Evolutionary conservation across 2,329 filamentous ascomycete species (phyloP).

Genomic region (Cladosporium colombiae): DNA sequence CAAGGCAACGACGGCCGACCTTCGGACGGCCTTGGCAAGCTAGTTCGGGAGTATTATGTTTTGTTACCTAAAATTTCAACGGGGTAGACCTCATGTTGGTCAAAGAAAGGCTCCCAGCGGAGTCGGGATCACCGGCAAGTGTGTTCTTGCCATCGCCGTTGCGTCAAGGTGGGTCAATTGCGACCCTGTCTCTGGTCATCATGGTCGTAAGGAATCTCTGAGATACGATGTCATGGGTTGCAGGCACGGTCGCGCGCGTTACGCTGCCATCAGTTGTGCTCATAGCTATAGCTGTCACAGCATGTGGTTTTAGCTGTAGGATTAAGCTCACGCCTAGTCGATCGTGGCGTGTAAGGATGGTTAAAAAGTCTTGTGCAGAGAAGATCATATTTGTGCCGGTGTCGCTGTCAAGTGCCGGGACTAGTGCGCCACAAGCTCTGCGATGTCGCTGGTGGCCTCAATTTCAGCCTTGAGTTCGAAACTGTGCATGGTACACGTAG

Average conservation of each 20-base stretch:
- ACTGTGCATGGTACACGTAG: no score
- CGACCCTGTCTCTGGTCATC: neutral
- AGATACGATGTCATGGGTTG: neutral
- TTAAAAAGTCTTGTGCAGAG: constrained; percentile 11
- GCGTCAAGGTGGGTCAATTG: constrained; percentile 1
- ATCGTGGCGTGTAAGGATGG: neutral
- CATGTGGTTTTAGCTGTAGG: constrained; percentile 4
- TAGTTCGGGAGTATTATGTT: constrained; percentile 16
- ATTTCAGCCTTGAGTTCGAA: neutral
- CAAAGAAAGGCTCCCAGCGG: constrained; percentile 15
- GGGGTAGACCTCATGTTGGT: constrained; percentile 15
- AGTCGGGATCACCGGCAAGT: constrained; percentile 10
- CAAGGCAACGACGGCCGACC: constrained; percentile 6
- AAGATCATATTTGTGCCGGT: neutral
- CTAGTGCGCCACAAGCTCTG: constrained; percentile 5
- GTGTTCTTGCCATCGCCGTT: constrained; percentile 8
- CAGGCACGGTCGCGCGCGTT: neutral
- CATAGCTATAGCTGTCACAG: neutral
- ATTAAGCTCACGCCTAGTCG: constrained; percentile 9
- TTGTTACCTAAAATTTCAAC: constrained; percentile 19
- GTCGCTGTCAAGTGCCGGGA: neutral
- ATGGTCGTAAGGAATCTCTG: constrained; percentile 2
- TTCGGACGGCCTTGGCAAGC: constrained; percentile 16
- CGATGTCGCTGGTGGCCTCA: neutral
- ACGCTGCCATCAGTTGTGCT: neutral